A percentile compares a stretch with the other conserved stretches of the same genome.
These are phyloP conservation scores for Guadua angustifolia DNA, from an alignment of 176 grass and related monocot species.

Conservation along the genomic window DNA sequence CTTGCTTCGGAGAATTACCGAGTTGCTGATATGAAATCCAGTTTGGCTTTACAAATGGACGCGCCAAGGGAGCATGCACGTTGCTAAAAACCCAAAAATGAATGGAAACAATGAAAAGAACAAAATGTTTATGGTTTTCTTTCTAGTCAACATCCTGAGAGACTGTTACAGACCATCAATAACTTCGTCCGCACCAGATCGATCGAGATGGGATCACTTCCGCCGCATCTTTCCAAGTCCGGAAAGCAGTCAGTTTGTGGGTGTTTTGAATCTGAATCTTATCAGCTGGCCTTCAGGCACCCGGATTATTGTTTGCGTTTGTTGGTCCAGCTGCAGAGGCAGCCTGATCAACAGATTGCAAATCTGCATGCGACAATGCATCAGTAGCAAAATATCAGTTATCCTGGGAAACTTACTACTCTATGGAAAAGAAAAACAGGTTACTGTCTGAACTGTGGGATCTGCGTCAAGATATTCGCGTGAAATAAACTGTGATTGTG, in stretches of 20 bases:
- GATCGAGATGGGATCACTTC: constrained; percentile 28
- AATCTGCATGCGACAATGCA: constrained; percentile 34
- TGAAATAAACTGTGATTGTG: background rate
- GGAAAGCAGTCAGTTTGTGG: constrained; percentile 24
- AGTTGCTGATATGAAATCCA: constrained; percentile 3
- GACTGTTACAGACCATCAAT: constrained; percentile 61
- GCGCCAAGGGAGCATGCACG: background rate
- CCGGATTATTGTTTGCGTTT: background rate
- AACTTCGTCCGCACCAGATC: constrained; percentile 54
- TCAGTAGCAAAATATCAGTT: background rate
- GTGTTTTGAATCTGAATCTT: constrained; percentile 25
- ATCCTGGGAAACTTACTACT: background rate
- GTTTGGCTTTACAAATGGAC: constrained; percentile 32
- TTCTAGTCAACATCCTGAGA: constrained; percentile 31
- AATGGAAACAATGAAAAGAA: constrained; percentile 18
- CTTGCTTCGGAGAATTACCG: background rate
- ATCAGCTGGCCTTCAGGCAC: constrained; percentile 29
- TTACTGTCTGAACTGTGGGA: background rate
- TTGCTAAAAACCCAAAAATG: background rate
- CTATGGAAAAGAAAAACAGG: background rate
- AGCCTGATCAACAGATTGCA: constrained; percentile 36
- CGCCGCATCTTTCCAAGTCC: background rate
- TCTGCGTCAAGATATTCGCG: background rate
- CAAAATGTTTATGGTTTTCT: constrained; percentile 22
- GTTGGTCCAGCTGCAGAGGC: constrained; percentile 12